These are phyloP conservation scores for Termitomyces sp. DNA, from an alignment of 768 basidiomycete species.

Conservation along the genomic window DNA sequence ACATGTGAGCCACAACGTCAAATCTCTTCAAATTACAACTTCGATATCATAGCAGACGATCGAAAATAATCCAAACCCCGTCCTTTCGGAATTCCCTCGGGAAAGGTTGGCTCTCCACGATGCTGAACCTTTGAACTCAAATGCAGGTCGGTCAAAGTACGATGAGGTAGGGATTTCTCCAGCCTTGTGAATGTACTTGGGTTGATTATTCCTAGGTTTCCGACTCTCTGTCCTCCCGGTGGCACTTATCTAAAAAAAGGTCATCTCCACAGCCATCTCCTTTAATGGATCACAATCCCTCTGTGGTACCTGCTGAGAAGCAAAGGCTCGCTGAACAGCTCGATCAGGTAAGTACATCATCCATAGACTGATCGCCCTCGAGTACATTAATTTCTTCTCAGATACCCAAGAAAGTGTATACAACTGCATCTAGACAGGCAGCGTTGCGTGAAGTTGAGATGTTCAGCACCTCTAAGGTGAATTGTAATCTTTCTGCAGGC, in stretches of 20 bases:
- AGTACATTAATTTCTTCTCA: not conserved
- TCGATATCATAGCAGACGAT: not conserved
- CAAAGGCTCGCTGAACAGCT: conserved; percentile 10
- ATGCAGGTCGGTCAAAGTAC: not conserved
- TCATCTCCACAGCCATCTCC: conserved; percentile 1
- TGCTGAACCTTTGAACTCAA: not conserved
- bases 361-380: not conserved
- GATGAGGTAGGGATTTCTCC: not conserved
- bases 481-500: not conserved
- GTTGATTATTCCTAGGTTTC: not conserved
- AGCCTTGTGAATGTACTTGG: not conserved
- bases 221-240: not conserved
- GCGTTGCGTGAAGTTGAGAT: not conserved
- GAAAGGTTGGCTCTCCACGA: not conserved
- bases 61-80: not conserved
- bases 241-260: conserved; percentile 4
- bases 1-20: not conserved
- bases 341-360: conserved; percentile 38
- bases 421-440: conserved; percentile 4
- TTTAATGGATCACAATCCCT: not conserved
- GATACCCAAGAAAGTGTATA: not conserved
- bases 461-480: not conserved
- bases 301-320: not conserved
- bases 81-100: not conserved
- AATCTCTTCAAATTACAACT: not conserved